Percentiles rank a stretch among this genome's conserved stretches.
These are phyloP conservation scores for Populus tremula DNA, from an alignment of 345 rosid species.

Conservation along the genomic window DNA sequence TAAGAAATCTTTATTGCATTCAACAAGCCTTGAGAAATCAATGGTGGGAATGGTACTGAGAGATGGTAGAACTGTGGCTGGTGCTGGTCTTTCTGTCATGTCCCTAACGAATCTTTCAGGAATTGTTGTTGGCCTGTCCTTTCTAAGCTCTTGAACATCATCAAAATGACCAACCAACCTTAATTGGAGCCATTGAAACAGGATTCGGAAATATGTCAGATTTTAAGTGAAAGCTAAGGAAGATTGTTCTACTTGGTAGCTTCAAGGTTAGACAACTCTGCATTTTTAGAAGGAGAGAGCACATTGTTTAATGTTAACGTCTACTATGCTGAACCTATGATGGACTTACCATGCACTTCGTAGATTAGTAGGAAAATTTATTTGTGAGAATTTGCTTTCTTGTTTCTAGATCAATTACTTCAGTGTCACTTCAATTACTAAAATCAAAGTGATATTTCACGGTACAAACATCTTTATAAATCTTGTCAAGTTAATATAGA, in stretches of 20 bases:
- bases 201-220: slow-evolving; percentile 22
- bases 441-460: no score
- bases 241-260: slow-evolving; percentile 2
- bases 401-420: no score
- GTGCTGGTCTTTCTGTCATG: slow-evolving; percentile 50
- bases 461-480: no score
- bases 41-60: slow-evolving; percentile 55
- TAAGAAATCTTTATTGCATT: slow-evolving; percentile 23
- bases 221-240: not conserved
- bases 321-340: slow-evolving; percentile 6
- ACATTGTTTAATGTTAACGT: not conserved
- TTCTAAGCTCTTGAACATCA: slow-evolving; percentile 86
- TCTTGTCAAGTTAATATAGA: no score
- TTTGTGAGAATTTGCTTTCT: no score
- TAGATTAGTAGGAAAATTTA: no score
- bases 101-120: slow-evolving; percentile 80
- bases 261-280: slow-evolving; percentile 7
- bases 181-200: slow-evolving; percentile 44
- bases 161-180: slow-evolving; percentile 86
- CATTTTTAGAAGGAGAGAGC: slow-evolving; percentile 33
- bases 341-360: not conserved
- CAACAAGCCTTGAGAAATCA: slow-evolving; percentile 59
- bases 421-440: no score
- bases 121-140: slow-evolving; percentile 49
- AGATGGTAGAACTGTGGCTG: slow-evolving; percentile 22